Conservation (phyloP, 768 basidiomycete species). For the Pleurotus djamor region DNA sequence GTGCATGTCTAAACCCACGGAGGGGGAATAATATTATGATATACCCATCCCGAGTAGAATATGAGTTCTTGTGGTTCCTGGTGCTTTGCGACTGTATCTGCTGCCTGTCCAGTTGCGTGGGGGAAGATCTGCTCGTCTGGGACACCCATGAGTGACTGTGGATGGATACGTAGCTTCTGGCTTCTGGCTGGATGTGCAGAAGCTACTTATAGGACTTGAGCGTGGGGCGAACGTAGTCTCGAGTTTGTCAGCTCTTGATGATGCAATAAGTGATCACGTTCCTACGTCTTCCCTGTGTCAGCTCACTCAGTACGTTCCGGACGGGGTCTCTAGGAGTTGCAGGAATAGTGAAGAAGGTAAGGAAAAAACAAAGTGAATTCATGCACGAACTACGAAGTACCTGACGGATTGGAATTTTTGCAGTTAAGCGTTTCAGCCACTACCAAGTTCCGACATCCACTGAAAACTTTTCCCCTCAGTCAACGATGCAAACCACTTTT, state of each 20-base stretch:
- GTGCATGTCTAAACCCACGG: not conserved
- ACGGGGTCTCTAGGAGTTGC: too few relatives aligned
- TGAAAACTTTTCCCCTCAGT: slow-evolving; percentile 11
- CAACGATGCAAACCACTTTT: slow-evolving; percentile 20
- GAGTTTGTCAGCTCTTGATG: not conserved
- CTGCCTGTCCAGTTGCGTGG: slow-evolving; percentile 55
- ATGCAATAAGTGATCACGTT: too few relatives aligned
- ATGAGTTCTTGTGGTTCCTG: slow-evolving; percentile 50
- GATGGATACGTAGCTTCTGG: not conserved
- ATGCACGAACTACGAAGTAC: too few relatives aligned
- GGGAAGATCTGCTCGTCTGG: slow-evolving; percentile 58
- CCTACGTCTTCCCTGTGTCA: too few relatives aligned
- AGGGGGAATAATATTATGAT: slow-evolving; percentile 10
- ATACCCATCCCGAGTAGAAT: slow-evolving; percentile 61
- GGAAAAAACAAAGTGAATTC: too few relatives aligned
- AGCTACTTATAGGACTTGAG: not conserved
- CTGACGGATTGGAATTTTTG: too few relatives aligned
- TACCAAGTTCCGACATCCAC: not conserved
- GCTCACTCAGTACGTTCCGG: too few relatives aligned
- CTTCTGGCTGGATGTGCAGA: too few relatives aligned
- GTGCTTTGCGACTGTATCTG: slow-evolving; percentile 48
- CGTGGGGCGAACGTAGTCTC: not conserved
- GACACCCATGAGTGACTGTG: slow-evolving; percentile 24
- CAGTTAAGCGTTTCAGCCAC: too few relatives aligned
- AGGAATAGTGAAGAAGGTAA: too few relatives aligned